Conservation (phyloP, 192 early-diverging fungal genomes). For the Backusella circina region DNA sequence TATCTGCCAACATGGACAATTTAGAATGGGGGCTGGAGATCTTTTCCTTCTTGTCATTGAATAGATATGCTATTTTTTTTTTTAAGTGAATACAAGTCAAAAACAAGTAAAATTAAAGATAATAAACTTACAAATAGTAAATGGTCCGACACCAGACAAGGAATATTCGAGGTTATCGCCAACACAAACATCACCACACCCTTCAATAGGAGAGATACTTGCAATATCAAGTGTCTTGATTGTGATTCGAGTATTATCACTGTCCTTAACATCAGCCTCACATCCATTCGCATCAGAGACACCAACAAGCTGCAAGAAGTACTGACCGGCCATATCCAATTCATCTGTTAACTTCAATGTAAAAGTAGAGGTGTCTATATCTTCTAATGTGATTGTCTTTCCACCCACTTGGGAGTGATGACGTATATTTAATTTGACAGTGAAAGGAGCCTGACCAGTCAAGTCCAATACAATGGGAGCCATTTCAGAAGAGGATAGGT, state of each 20-base stretch:
- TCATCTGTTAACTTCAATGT: constrained; percentile 13
- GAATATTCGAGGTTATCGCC: constrained; percentile 34
- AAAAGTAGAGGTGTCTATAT: constrained; percentile 26
- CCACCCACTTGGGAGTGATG: constrained; percentile 21
- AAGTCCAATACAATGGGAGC: constrained; percentile 26
- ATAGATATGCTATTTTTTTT: constrained; percentile 33
- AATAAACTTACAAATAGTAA: constrained; percentile 29
- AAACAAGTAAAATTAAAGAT: not conserved
- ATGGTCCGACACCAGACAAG: constrained; percentile 29
- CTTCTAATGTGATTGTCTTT: constrained; percentile 9
- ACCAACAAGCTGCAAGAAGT: constrained; percentile 29
- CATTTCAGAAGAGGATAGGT: constrained; percentile 17
- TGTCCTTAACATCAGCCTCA: not conserved
- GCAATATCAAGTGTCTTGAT: constrained; percentile 31
- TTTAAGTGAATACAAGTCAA: not conserved
- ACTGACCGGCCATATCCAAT: constrained; percentile 28
- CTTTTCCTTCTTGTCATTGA: constrained; percentile 25
- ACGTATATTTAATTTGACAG: constrained; percentile 23
- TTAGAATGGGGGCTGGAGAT: constrained; percentile 17
- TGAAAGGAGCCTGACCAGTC: constrained; percentile 35
- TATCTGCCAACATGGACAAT: constrained; percentile 37
- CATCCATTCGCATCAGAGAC: constrained; percentile 39
- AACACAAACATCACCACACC: constrained; percentile 36
- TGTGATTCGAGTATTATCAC: not conserved
- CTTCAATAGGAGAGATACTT: constrained; percentile 25